Evolutionary conservation across 352 stramenopile genomes (phyloP), one percentile per base, ranked within the genome.

Genomic region (Phytophthora syringae): DNA sequence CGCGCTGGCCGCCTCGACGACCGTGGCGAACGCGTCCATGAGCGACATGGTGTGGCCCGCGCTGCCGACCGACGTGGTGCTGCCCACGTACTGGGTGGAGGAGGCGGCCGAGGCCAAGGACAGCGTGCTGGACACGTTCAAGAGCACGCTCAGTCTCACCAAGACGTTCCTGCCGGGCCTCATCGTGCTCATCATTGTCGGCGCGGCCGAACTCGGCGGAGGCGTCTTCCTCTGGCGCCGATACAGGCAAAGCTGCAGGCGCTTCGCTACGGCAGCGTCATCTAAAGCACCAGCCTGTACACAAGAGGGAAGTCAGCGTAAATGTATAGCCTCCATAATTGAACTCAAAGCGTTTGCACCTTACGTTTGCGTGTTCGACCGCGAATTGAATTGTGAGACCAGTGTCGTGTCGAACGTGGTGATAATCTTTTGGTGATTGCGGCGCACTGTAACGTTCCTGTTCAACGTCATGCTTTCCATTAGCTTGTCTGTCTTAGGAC

Each of bases 21-120:
- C 66, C 21, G 71, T 79, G n/a, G 13, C 53, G 18, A 72, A 72
- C 18, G 42, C 58, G 1, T 69, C 80, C 37, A 90, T 93, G 84
- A 83, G 67, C 16, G 84, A 93, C 50, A 13, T 93, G 34, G 24
- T 92, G 57, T 90, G 72, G 70, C 79, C 82, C 5, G 68, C 56
- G 22, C 57, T 90, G 45, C 58, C 58, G 40, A 67, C 79, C 27
- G 80, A 93, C 44, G 68, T 92, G 44, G 78, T 92, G 42, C 62
- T 82, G 52, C 82, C 82, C 2, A 68, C 72, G 24, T 93, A 92
- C 67, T 83, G 81, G 66, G 80, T 76, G 21, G 57, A 87, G 37
- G 84, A 93, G 58, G 67, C 57, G 32, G 74, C 71, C 10, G 75
- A 70, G 28, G 77, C 88, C 49, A 74, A 67, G 44, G 52, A 70